Evolutionary conservation across 192 early-diverging fungal species (phyloP), one percentile per base, ranked within the genome.

Genomic region (Ambispora gerdemannii): DNA sequence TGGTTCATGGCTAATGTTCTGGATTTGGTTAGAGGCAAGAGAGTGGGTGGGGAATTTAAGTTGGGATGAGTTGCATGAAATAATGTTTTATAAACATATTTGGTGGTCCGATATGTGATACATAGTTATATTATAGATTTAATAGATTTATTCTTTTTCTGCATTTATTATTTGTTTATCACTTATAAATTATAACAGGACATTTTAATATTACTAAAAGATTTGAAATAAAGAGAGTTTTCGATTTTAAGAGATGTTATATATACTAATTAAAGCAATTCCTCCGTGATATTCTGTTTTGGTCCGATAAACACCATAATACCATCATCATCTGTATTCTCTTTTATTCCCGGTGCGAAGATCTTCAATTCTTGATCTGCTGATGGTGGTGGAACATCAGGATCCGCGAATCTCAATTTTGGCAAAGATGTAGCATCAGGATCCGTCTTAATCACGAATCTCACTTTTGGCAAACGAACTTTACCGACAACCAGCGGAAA

Each of bases 401-500:
- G n/a, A 20, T 69, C 52, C 31, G 63, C 70, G n/a, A n/a, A n/a
- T n/a, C n/a, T n/a, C n/a, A n/a, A n/a, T n/a, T n/a, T n/a, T n/a
- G n/a, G n/a, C n/a, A n/a, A n/a, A n/a, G 6, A 6, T 6, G 15
- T 28, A 31, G 24, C 63, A 24, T 22, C 51, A 56, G 19, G n/a
- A 20, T 69, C 52, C 31, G 63, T 68, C 43, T 74, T 80, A 13
- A 65, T 65, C 17, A 76, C 72, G 3, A 84, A 71, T 63, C 81
- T 83, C 2, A 85, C 55, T 35, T 77, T 69, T 27, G 92, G 92
- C 27, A 92, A 66, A 31, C 58, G 65, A 36, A 81, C 76, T 32
- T 79, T 71, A 19, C 92, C 92, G 22, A 83, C 79, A 6, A 66
- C 50, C 25, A 93, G 72, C 3, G 90, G 83, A 31, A 90, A 83